Base-by-base conservation (phyloP, 805 yeast genomes). In the Ascoidea rubescens region DNA sequence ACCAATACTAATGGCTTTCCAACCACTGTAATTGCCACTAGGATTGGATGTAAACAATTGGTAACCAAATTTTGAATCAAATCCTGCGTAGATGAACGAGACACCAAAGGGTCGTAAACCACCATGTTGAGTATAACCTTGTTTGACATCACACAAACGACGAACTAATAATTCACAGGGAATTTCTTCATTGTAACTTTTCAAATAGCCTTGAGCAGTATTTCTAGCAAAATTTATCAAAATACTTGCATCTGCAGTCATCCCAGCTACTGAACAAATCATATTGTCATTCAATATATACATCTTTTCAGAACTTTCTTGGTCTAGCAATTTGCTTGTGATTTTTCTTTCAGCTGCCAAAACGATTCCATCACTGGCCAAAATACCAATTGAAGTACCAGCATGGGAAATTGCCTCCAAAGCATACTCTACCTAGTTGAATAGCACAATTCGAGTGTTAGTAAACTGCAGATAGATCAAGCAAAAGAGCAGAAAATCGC, bases 21-120 rank as follows among this genome's bases (percentile, higher is more conserved):
- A 93, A 31, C 99, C 98, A 21, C 95, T 80, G 67, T 90, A 93
- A 70, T 93, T 93, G 31, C 99, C 99, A 0, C 96, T 87, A 12
- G 99, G 99, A 65, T 93, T 93, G 30, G 96, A 85, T 5, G 96
- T 90, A 70, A 83, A 93, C 58, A 93, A 73, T 68, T 93, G 99
- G 73, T 84, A 93, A 37, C 89, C 89, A 61, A 82, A 83, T 62
- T 87, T 72, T 51, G 88, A 91, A 66, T 93, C 99, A 63, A 82
- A 84, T 5, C 99, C 99, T 5, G 98, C 99, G 64, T 87, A 93
- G 55, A 93, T 78, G 68, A 93, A 90, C 51, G 96, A 85, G 46
- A 93, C 99, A 62, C 99, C 99, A 66, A 89, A 93, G 21, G 99
- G 99, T 68, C 99, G 84, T 62, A 93, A 77, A 44, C 99, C 99